Conservation (phyloP, 2,329 filamentous ascomycete genomes). For the Aureobasidium leucospermi region DNA sequence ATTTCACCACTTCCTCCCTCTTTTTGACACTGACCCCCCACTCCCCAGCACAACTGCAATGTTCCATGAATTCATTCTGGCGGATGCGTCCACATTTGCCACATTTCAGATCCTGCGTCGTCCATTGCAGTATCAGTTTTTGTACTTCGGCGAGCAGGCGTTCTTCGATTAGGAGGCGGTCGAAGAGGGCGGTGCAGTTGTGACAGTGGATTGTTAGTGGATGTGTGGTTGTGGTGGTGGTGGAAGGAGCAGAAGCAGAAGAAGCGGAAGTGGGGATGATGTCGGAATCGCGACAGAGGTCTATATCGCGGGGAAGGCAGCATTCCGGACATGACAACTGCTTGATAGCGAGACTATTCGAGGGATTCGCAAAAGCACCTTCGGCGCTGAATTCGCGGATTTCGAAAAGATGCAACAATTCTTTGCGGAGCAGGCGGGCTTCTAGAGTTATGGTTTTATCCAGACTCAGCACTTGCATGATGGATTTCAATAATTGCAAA, state of each 20-base stretch:
- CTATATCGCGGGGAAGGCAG: conserved; percentile 79
- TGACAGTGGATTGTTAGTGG: conserved; percentile 46
- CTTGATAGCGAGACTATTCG: conserved; percentile 61
- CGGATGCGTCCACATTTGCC: conserved; percentile 59
- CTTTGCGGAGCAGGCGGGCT: conserved; percentile 78
- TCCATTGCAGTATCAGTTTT: conserved; percentile 69
- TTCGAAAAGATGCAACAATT: conserved; percentile 83
- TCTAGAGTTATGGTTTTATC: conserved; percentile 88
- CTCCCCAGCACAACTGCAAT: conserved; percentile 83
- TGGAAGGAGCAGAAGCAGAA: too few relatives aligned
- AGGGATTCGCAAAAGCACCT: conserved; percentile 82
- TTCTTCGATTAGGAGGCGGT: conserved; percentile 79
- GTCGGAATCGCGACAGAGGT: conserved; percentile 84
- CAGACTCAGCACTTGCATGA: conserved; percentile 86
- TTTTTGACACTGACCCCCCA: conserved; percentile 69
- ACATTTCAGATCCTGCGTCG: conserved; percentile 85
- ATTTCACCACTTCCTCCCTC: conserved; percentile 56
- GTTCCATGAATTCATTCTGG: conserved; percentile 91
- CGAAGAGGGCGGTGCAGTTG: conserved; percentile 68
- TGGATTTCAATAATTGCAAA: conserved; percentile 81
- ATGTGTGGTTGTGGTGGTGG: conserved; percentile 6
- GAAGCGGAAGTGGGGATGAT: conserved; percentile 48
- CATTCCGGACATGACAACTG: conserved; percentile 85
- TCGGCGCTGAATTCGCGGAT: conserved; percentile 88
- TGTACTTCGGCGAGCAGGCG: conserved; percentile 70